phyloP scores from a whole-genome alignment of 257 asterid genomes.

The Nicotiana otophora region DNA sequence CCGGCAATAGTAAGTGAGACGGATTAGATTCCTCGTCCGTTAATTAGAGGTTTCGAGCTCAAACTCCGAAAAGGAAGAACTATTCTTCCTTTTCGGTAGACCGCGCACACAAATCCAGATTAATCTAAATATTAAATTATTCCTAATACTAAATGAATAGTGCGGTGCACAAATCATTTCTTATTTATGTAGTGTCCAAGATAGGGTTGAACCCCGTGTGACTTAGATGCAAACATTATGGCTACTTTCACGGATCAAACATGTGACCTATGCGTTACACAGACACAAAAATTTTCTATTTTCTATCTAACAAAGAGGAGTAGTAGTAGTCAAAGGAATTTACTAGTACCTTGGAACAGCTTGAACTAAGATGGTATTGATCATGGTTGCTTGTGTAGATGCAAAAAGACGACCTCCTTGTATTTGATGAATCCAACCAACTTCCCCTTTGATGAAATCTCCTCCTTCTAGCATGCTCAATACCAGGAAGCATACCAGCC shows the following conservation, averaged over 20 bases:
- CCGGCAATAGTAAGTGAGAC: too few species aligned
- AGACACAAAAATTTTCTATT: too few species aligned
- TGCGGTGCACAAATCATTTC: too few species aligned
- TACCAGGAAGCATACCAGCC: constrained; percentile 66
- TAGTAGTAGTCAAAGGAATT: not conserved
- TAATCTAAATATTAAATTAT: too few species aligned
- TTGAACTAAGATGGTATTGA: constrained; percentile 11
- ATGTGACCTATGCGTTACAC: too few species aligned
- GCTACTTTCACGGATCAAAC: too few species aligned
- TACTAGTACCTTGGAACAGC: constrained; percentile 24
- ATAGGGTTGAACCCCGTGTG: too few species aligned
- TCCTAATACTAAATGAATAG: too few species aligned
- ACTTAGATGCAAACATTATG: too few species aligned
- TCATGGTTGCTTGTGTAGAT: constrained; percentile 31
- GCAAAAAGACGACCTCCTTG: constrained; percentile 37
- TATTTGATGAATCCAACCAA: constrained; percentile 17
- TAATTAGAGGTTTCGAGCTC: constrained; percentile 8
- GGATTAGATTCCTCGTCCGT: not conserved
- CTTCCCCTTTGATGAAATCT: constrained; percentile 37
- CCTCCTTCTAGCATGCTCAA: constrained; percentile 58
- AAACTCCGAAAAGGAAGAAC: not conserved
- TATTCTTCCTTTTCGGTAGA: too few species aligned
- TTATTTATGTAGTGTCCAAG: too few species aligned
- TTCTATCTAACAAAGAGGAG: not conserved
- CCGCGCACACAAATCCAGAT: too few species aligned